phyloP scores from a whole-genome alignment of 352 stramenopile genomes.

The Phytophthora sansomeana region DNA sequence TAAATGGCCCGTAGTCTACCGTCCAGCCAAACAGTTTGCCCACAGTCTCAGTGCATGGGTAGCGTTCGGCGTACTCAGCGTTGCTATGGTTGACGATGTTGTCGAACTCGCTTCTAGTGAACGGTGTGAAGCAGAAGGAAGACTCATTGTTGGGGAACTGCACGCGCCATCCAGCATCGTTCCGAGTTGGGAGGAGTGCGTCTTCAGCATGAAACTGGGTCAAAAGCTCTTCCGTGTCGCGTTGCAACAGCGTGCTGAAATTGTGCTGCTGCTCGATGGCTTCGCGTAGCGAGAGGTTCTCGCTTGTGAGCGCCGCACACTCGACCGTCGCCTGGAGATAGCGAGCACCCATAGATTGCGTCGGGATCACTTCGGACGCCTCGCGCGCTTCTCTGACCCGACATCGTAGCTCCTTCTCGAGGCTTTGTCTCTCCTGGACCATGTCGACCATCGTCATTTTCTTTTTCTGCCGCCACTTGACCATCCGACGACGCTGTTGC shows the following conservation, averaged over 20 bases:
- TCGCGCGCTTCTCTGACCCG: background rate
- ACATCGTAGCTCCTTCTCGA: slow-evolving; percentile 11
- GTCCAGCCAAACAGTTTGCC: slow-evolving; percentile 12
- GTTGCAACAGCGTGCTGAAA: background rate
- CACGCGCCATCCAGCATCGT: slow-evolving; percentile 2
- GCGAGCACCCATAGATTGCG: background rate
- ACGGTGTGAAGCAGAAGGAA: slow-evolving; percentile 14
- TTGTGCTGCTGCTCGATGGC: background rate
- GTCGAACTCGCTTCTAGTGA: background rate
- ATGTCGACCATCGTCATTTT: background rate
- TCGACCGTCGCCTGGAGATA: slow-evolving; percentile 2
- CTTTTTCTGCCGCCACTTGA: background rate
- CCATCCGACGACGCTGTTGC: background rate
- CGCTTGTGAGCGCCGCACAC: slow-evolving; percentile 1
- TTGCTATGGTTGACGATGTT: background rate
- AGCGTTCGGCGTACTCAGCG: background rate
- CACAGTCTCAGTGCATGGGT: slow-evolving; percentile 3
- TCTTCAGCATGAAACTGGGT: background rate
- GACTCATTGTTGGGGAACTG: background rate
- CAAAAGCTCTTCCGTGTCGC: slow-evolving; percentile 1
- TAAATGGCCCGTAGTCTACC: slow-evolving; percentile 8
- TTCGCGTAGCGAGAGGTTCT: slow-evolving; percentile 6
- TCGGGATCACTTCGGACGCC: background rate
- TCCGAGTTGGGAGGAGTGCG: too few species aligned
- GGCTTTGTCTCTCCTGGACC: slow-evolving; percentile 3